A percentile compares a stretch with the other conserved stretches of the same genome.
phyloP scores from a whole-genome alignment of 1,139 yeast species.

The Yamadazyma taylorii region DNA sequence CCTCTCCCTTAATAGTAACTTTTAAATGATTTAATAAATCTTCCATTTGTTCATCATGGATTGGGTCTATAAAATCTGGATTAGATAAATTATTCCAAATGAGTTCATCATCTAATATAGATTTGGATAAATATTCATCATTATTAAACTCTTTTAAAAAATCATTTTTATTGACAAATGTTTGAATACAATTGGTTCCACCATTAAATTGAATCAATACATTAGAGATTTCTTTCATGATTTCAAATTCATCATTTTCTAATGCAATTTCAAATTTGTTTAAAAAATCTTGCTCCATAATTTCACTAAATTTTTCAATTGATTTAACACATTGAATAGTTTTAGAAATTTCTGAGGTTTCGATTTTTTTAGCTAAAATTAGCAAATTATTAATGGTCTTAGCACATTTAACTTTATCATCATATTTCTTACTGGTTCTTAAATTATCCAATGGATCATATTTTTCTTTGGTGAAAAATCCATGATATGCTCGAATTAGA shows the following conservation, averaged over 20 bases:
- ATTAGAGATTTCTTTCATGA: constrained; percentile 76
- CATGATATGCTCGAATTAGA: constrained; percentile 74
- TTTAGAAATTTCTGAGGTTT: constrained; percentile 49
- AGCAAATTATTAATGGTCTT: constrained; percentile 66
- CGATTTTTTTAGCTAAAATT: constrained; percentile 60
- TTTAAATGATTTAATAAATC: constrained; percentile 35
- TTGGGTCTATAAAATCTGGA: constrained; percentile 31
- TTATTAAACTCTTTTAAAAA: constrained; percentile 52
- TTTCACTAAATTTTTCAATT: constrained; percentile 73
- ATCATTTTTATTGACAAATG: constrained; percentile 80
- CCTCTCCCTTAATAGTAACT: constrained; percentile 61
- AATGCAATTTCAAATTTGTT: constrained; percentile 60
- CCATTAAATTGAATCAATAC: constrained; percentile 83
- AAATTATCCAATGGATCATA: constrained; percentile 64
- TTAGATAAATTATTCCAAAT: constrained; percentile 38
- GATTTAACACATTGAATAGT: constrained; percentile 51
- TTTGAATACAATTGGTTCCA: constrained; percentile 78
- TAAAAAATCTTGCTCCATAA: constrained; percentile 67
- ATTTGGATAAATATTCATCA: constrained; percentile 35
- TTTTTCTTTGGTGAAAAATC: constrained; percentile 61
- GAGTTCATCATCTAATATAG: constrained; percentile 38
- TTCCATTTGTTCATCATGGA: constrained; percentile 36
- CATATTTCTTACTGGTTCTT: constrained; percentile 40
- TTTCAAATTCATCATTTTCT: constrained; percentile 57
- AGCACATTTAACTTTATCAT: constrained; percentile 66